Evolutionary conservation across 2,329 filamentous ascomycete species (phyloP), one percentile per base, ranked within the genome.

Genomic region (Penicillium sclerotiorum): DNA sequence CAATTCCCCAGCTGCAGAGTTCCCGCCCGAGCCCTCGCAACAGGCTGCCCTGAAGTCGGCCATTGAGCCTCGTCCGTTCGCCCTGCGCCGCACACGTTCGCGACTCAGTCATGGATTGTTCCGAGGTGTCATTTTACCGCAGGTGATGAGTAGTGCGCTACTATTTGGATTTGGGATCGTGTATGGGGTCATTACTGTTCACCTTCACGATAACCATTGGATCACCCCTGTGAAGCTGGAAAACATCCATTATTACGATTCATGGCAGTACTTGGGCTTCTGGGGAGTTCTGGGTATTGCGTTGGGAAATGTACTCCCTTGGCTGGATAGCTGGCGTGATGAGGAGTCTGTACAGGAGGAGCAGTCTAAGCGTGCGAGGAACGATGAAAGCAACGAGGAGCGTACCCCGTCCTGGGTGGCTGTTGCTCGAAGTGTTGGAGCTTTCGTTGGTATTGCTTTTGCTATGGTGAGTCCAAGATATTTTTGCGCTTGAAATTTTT

Each of bases 261-360:
- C 69, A 66, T 87, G 85, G 82, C 73, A 76, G 36, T 95, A 95
- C 67, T 75, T 95, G 47, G 73, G 78, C 0, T 86, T 89, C 55
- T 99, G 94, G 93, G 94, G 91, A 1, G 61, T 87, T 8, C 85
- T 87, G 0, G 92, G 91, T 13, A 83, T 96, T 4, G 77, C 81
- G 0, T 73, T 96, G 20, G 94, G 94, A 5, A 87, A 85, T 49
- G 71, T 95, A 43, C 73, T 97, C 49, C 94, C 94, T 1, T 93
- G 87, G 82, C 81, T 96, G 17, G 94, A 99, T 68, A 76, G 80
- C 9, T 69, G 91, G 8, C 94, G 88, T 83, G 84, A 87, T 52
- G 75, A 79, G 36, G 69, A 75, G 7, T 74, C 76, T 8, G 62
- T 67, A 17, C 47, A 59, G 22, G 54, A 58, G 27, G 60, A 61